A percentile compares a stretch with the other conserved stretches of the same genome.
These are phyloP conservation scores for Trichoderma sp. DNA, from an alignment of 2,329 filamentous ascomycete species.

Conservation along the genomic window DNA sequence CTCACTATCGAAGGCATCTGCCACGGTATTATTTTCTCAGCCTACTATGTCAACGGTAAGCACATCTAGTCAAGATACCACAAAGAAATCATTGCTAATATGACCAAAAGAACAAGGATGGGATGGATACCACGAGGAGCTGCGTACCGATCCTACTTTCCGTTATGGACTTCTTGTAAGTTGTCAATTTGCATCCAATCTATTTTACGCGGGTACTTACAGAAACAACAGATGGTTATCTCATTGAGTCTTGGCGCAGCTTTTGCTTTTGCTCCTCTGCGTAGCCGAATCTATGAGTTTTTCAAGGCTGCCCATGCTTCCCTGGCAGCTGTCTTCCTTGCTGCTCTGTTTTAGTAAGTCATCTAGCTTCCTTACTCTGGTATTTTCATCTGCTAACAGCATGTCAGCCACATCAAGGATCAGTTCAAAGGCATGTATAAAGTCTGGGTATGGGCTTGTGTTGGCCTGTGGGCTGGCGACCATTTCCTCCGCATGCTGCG, in stretches of 20 bases:
- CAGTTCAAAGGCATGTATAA: slow-evolving; percentile 23
- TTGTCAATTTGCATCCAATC: neutral
- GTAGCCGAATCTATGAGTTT: slow-evolving; percentile 41
- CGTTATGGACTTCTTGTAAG: slow-evolving; percentile 20
- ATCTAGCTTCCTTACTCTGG: slow-evolving; percentile 12
- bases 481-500: slow-evolving; percentile 43
- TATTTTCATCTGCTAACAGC: neutral
- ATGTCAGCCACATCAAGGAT: slow-evolving; percentile 22
- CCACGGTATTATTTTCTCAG: slow-evolving; percentile 38
- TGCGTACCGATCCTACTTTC: slow-evolving; percentile 12
- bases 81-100: neutral
- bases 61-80: neutral
- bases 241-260: slow-evolving; percentile 12
- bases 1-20: slow-evolving; percentile 56
- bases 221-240: slow-evolving; percentile 1
- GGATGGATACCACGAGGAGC: slow-evolving; percentile 10
- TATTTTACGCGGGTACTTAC: neutral
- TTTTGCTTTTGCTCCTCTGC: slow-evolving; percentile 15
- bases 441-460: slow-evolving; percentile 39
- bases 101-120: slow-evolving; percentile 21
- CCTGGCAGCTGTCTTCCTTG: slow-evolving; percentile 45
- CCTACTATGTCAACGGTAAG: slow-evolving; percentile 23
- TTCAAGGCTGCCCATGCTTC: slow-evolving; percentile 46
- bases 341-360: slow-evolving; percentile 46
- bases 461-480: slow-evolving; percentile 45